phyloP scores from a whole-genome alignment of 2,329 filamentous ascomycete species.

The Cercospora sesami region DNA sequence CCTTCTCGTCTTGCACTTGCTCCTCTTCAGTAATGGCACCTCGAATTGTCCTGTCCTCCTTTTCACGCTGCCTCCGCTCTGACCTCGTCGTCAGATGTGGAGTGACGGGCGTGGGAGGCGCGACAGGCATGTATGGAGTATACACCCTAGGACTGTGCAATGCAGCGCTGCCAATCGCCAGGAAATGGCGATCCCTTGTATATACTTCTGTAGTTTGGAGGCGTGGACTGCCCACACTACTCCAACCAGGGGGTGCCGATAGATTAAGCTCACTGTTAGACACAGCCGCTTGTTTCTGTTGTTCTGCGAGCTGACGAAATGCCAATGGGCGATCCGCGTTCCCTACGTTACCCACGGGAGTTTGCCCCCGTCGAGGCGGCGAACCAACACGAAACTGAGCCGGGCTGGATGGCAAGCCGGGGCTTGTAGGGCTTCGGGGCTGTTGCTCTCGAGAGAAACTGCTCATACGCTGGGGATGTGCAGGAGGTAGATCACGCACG shows the following conservation, averaged over 20 bases:
- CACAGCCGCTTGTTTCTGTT: not conserved
- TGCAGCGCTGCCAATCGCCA: not conserved
- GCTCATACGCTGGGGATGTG: slow-evolving; percentile 30
- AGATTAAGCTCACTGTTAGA: not conserved
- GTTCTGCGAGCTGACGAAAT: not conserved
- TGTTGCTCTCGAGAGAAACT: not conserved
- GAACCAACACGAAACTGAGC: not conserved
- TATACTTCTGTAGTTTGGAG: not conserved
- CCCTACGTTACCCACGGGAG: not conserved
- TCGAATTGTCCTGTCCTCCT: slow-evolving; percentile 57
- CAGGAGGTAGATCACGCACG: slow-evolving; percentile 30
- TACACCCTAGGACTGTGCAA: slow-evolving; percentile 46
- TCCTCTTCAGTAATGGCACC: slow-evolving; percentile 61
- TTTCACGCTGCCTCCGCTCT: slow-evolving; percentile 69
- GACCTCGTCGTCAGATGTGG: slow-evolving; percentile 69
- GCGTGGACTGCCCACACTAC: not conserved
- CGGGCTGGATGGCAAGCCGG: not conserved
- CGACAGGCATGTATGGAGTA: slow-evolving; percentile 76
- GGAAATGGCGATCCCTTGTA: not conserved
- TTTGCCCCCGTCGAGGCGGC: not conserved
- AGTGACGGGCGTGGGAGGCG: slow-evolving; percentile 72
- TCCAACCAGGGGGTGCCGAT: not conserved
- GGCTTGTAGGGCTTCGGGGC: not conserved
- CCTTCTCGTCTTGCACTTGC: slow-evolving; percentile 59
- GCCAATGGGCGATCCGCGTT: slow-evolving; percentile 2